Conservation (phyloP, 768 basidiomycete species). For the Pleurotus eryngii region DNA sequence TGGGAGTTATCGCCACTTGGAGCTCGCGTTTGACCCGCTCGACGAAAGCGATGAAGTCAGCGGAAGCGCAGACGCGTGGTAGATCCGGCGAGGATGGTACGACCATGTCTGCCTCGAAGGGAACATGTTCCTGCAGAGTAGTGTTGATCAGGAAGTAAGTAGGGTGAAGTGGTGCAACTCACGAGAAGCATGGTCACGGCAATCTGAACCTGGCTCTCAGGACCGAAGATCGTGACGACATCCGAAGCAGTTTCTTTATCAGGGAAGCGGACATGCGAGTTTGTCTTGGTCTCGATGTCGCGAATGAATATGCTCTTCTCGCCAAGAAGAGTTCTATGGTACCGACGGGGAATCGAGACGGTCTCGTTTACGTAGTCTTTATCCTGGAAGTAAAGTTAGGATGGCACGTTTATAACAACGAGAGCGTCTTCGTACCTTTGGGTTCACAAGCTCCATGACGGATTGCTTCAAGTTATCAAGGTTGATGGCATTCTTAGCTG, state of each 20-base stretch:
- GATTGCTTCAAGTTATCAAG: constrained; percentile 92
- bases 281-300: constrained; percentile 96
- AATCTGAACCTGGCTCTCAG: constrained; percentile 95
- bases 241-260: constrained; percentile 95
- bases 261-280: constrained; percentile 88
- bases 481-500: constrained; percentile 95
- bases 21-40: constrained; percentile 92
- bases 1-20: constrained; percentile 86
- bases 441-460: constrained; percentile 96
- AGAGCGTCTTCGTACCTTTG: constrained; percentile 62
- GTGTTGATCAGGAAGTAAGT: constrained; percentile 7
- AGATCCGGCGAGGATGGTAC: constrained; percentile 84
- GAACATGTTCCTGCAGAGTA: constrained; percentile 78
- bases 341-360: constrained; percentile 88
- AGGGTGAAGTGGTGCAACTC: constrained; percentile 21
- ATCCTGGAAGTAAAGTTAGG: constrained; percentile 52
- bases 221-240: constrained; percentile 93
- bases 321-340: constrained; percentile 91
- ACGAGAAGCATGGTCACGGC: constrained; percentile 95
- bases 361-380: constrained; percentile 96
- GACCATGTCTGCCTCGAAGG: constrained; percentile 93
- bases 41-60: constrained; percentile 83
- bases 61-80: constrained; percentile 64
- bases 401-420: background rate
- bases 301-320: constrained; percentile 97